Evolutionary conservation across 768 basidiomycete species (phyloP).

Genomic region (Hericium rajendrae): DNA sequence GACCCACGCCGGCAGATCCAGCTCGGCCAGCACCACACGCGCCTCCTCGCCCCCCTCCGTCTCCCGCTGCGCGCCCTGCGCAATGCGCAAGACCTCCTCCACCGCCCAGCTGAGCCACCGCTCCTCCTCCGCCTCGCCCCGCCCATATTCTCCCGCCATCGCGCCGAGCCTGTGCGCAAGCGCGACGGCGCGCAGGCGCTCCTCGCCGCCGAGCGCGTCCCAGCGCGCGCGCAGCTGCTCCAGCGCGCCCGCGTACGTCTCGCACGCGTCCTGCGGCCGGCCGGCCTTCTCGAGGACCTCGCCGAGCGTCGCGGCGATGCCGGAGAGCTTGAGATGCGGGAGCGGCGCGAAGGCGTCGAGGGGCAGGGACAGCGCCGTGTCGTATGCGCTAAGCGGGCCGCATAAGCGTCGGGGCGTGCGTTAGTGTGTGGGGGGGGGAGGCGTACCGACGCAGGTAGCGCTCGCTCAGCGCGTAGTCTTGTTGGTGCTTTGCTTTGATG

Average conservation of each 20-base stretch:
- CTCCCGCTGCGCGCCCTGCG: conserved; percentile 23
- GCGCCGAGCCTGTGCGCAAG: conserved; percentile 38
- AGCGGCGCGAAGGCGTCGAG: conserved; percentile 26
- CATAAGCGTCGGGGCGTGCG: neutral
- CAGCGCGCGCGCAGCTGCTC: conserved; percentile 17
- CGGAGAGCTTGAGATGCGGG: conserved; percentile 58
- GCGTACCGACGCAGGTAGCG: conserved; percentile 46
- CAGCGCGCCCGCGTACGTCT: conserved; percentile 17
- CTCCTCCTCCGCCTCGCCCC: conserved; percentile 30
- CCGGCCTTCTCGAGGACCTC: conserved; percentile 41
- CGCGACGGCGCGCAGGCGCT: conserved; percentile 35
- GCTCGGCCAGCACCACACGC: conserved; percentile 26
- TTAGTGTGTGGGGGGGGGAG: neutral
- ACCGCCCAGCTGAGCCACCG: conserved; percentile 34
- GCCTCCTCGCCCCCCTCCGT: conserved; percentile 7
- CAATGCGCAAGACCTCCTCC: conserved; percentile 30
- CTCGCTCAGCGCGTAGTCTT: conserved; percentile 41
- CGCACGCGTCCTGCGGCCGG: conserved; percentile 20
- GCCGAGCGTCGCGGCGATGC: conserved; percentile 53
- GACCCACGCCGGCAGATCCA: conserved; percentile 54
- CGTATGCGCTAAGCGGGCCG: conserved; percentile 38
- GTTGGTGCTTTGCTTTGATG: conserved; percentile 50
- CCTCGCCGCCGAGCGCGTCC: conserved; percentile 22
- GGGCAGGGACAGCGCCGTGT: conserved; percentile 39
- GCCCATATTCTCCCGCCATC: conserved; percentile 25